These are phyloP conservation scores for Cladosporium velox DNA, from an alignment of 2,329 filamentous ascomycete genomes.

Conservation along the genomic window DNA sequence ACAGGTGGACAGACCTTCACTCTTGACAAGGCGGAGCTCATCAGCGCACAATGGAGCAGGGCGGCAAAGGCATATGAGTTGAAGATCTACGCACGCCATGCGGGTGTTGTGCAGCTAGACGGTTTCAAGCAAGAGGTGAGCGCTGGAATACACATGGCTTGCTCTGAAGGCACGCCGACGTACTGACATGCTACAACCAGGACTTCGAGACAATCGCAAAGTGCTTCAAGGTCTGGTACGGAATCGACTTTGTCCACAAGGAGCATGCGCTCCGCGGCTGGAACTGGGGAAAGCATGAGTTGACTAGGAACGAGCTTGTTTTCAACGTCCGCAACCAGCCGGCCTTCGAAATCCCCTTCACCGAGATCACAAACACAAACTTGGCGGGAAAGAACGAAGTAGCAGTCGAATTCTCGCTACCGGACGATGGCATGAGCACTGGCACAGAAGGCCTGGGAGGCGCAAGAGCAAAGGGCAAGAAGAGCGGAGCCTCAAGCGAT, in stretches of 20 bases:
- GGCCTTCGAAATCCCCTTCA: constrained; percentile 94
- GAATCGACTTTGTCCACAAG: constrained; percentile 84
- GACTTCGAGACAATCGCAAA: constrained; percentile 89
- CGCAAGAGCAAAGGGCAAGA: constrained; percentile 76
- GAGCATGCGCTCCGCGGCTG: constrained; percentile 94
- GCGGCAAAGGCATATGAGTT: constrained; percentile 91
- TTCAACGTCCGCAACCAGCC: constrained; percentile 98
- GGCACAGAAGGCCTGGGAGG: constrained; percentile 75
- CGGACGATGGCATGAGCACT: constrained; percentile 69
- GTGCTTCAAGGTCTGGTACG: constrained; percentile 98
- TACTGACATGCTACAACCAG: constrained; percentile 42
- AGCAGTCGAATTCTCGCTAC: constrained; percentile 86
- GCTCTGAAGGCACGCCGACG: not conserved
- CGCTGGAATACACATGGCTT: not conserved
- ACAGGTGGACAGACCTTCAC: constrained; percentile 90
- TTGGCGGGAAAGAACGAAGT: constrained; percentile 97
- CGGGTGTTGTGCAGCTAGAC: constrained; percentile 87
- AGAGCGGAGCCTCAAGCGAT: constrained; percentile 83
- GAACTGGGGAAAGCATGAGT: constrained; percentile 99
- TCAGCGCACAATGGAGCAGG: constrained; percentile 88
- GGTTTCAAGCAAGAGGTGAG: constrained; percentile 83
- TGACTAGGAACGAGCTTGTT: constrained; percentile 88
- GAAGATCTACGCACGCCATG: constrained; percentile 83
- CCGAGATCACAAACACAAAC: constrained; percentile 97
- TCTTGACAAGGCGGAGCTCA: constrained; percentile 82